A percentile compares a stretch with the other conserved stretches of the same genome.
These are phyloP conservation scores for Exidia glandulosa DNA, from an alignment of 768 basidiomycete species.

Conservation along the genomic window DNA sequence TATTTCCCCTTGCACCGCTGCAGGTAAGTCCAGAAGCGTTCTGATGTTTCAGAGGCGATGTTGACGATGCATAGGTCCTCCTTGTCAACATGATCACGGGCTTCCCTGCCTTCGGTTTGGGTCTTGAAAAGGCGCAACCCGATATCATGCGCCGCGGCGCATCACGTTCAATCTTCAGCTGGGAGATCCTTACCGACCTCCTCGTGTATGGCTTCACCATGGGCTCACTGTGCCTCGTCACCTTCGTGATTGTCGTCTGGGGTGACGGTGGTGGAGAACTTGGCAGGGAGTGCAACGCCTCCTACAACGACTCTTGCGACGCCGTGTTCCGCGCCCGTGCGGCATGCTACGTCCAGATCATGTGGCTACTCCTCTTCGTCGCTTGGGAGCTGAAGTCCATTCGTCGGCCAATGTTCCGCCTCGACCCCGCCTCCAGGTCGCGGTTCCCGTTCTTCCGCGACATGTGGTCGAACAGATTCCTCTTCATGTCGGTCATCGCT, in stretches of 20 bases:
- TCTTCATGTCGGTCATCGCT: conserved; percentile 12
- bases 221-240: conserved; percentile 20
- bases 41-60: conserved; percentile 17
- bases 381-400: conserved; percentile 16
- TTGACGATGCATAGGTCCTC: no score
- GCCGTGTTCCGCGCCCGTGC: conserved; percentile 27
- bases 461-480: conserved; percentile 6
- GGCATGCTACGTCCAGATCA: conserved; percentile 20
- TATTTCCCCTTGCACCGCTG: conserved; percentile 48
- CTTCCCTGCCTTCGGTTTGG: conserved; percentile 46
- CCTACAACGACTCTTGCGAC: conserved; percentile 17
- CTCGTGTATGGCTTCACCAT: conserved; percentile 26
- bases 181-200: conserved; percentile 23
- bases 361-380: conserved; percentile 8
- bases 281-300: conserved; percentile 22
- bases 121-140: conserved; percentile 35
- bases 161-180: conserved; percentile 23
- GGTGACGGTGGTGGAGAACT: conserved; percentile 17
- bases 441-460: background rate
- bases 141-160: conserved; percentile 42
- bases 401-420: conserved; percentile 17
- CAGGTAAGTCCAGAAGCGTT: no score
- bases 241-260: conserved; percentile 25
- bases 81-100: conserved; percentile 46
- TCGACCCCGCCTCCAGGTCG: background rate